Percentiles rank a stretch among this genome's conserved stretches.
Evolutionary conservation across 2,329 filamentous ascomycete genomes (phyloP).

Genomic region (Penicillium frequentans): DNA sequence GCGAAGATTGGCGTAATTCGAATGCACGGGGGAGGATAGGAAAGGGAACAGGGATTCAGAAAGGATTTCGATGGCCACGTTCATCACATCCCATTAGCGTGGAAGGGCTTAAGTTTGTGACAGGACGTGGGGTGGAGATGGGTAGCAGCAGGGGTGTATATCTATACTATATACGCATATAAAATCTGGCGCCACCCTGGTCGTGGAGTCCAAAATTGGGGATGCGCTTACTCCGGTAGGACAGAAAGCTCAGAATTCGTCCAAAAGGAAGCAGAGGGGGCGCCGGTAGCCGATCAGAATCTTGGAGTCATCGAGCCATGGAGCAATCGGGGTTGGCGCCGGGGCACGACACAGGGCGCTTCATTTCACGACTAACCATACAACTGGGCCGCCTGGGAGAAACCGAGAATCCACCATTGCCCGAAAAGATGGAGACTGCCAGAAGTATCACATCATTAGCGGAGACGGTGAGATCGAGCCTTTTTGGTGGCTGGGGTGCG

Average conservation of each 20-base stretch:
- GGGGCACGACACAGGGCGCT: constrained; percentile 27
- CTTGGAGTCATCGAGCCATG: constrained; percentile 21
- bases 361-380: constrained; percentile 28
- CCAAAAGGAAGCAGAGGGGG: constrained; percentile 4
- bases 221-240: constrained; percentile 22
- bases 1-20: constrained; percentile 5
- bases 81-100: constrained; percentile 27
- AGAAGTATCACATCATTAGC: constrained; percentile 29
- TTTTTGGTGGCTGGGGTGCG: constrained; percentile 24
- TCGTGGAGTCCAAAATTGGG: constrained; percentile 9
- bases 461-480: constrained; percentile 30
- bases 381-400: constrained; percentile 8
- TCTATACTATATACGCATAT: constrained; percentile 19
- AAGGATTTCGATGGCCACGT: constrained; percentile 12
- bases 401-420: constrained; percentile 12
- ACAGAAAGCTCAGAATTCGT: constrained; percentile 18
- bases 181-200: constrained; percentile 14
- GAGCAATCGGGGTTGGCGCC: constrained; percentile 32
- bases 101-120: constrained; percentile 25
- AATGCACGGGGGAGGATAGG: constrained; percentile 11
- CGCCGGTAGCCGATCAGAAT: constrained; percentile 29
- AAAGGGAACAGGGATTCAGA: constrained; percentile 11
- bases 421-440: constrained; percentile 17
- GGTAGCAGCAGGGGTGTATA: constrained; percentile 10
- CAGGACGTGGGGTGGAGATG: constrained; percentile 18